These are phyloP conservation scores for Polyporus arcularius DNA, from an alignment of 768 basidiomycete species.

Conservation along the genomic window DNA sequence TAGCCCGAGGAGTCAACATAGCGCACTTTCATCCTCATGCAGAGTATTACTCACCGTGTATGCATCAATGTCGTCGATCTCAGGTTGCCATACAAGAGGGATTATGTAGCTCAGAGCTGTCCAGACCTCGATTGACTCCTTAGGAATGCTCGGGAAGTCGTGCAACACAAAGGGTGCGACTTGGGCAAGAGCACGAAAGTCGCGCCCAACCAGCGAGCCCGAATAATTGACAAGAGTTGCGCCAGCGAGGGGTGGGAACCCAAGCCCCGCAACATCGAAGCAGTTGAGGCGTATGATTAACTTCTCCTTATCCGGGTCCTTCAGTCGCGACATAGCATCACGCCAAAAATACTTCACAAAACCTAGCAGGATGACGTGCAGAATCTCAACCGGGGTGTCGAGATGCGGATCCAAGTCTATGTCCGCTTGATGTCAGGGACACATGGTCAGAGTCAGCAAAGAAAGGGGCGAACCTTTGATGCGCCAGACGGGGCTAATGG, in stretches of 20 bases:
- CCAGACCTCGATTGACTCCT: constrained; percentile 34
- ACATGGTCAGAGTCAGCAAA: too few relatives aligned
- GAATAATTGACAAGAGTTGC: constrained; percentile 39
- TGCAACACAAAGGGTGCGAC: constrained; percentile 39
- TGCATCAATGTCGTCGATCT: constrained; percentile 25
- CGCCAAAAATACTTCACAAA: constrained; percentile 53
- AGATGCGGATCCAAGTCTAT: constrained; percentile 44
- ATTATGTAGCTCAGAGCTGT: constrained; percentile 33
- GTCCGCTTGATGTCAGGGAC: too few relatives aligned
- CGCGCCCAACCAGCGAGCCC: constrained; percentile 37
- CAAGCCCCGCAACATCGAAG: constrained; percentile 37
- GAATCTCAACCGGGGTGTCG: constrained; percentile 47
- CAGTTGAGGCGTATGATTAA: constrained; percentile 31
- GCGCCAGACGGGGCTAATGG: constrained; percentile 37
- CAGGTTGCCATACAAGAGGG: constrained; percentile 42
- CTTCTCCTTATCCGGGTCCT: constrained; percentile 29
- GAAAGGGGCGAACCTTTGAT: too few relatives aligned
- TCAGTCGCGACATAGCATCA: constrained; percentile 30
- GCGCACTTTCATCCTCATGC: constrained; percentile 24
- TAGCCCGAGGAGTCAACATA: neutral
- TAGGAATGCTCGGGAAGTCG: constrained; percentile 37
- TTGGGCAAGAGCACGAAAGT: constrained; percentile 35
- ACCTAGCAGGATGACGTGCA: constrained; percentile 46
- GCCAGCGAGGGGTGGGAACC: constrained; percentile 31
- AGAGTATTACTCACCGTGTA: too few relatives aligned